These are phyloP conservation scores for Penicillium hordei DNA, from an alignment of 2,329 filamentous ascomycete species.

Conservation along the genomic window DNA sequence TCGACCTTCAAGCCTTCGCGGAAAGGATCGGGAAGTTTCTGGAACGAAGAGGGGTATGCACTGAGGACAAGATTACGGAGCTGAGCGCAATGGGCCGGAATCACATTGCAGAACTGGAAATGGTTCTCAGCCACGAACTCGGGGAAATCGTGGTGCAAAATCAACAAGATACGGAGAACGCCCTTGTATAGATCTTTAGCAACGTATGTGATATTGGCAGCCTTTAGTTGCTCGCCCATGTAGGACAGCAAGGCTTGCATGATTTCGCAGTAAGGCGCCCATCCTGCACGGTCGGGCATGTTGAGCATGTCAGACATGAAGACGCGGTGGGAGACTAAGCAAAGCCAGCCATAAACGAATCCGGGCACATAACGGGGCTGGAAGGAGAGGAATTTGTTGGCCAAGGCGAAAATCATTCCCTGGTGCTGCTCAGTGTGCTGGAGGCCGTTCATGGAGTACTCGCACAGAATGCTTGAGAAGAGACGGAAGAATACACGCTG, in stretches of 20 bases:
- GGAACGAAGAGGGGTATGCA: slow-evolving; percentile 68
- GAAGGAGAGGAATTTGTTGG: slow-evolving; percentile 68
- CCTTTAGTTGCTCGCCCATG: slow-evolving; percentile 76
- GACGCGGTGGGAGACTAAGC: slow-evolving; percentile 76
- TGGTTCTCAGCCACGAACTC: slow-evolving; percentile 90
- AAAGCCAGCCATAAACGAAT: slow-evolving; percentile 83
- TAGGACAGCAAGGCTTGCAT: slow-evolving; percentile 71
- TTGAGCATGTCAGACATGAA: slow-evolving; percentile 78
- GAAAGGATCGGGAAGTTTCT: slow-evolving; percentile 72
- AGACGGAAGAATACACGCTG: slow-evolving; percentile 89
- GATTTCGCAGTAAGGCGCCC: slow-evolving; percentile 71
- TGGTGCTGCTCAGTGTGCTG: slow-evolving; percentile 62
- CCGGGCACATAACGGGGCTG: slow-evolving; percentile 75
- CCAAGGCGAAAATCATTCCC: slow-evolving; percentile 70
- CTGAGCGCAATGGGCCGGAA: slow-evolving; percentile 82
- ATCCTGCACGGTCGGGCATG: slow-evolving; percentile 68
- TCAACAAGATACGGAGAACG: slow-evolving; percentile 75
- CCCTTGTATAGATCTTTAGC: slow-evolving; percentile 83
- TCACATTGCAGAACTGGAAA: slow-evolving; percentile 73
- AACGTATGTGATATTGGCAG: slow-evolving; percentile 64
- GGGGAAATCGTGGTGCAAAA: slow-evolving; percentile 90
- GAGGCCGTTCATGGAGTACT: slow-evolving; percentile 62
- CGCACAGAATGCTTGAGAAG: slow-evolving; percentile 78
- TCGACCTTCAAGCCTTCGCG: slow-evolving; percentile 74
- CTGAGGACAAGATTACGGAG: slow-evolving; percentile 84